Percentiles rank a stretch among this genome's conserved stretches.
phyloP scores from a whole-genome alignment of 306 rosid species.

The Nissolia schottii region DNA sequence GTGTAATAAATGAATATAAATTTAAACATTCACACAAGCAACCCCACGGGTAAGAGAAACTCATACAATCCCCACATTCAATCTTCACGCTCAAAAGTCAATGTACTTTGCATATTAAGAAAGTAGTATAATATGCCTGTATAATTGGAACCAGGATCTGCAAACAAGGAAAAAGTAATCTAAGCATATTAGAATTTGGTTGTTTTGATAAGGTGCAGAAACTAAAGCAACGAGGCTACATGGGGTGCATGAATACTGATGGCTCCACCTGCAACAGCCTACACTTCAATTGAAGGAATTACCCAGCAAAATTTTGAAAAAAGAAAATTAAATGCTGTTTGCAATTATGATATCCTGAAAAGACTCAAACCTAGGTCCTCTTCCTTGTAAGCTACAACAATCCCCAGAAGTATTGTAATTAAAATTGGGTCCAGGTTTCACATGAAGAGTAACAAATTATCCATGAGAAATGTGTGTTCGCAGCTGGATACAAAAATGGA shows the following conservation, averaged over 20 bases:
- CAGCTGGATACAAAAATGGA: background rate
- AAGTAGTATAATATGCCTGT: background rate
- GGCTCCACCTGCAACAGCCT: background rate
- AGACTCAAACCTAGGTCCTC: background rate
- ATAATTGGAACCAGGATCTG: background rate
- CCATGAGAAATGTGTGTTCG: background rate
- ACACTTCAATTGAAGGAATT: background rate
- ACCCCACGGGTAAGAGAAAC: background rate
- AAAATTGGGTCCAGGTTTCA: background rate
- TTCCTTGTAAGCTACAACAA: constrained; percentile 1
- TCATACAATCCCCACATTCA: background rate
- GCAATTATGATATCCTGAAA: background rate
- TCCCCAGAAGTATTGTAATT: background rate
- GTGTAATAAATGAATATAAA: background rate
- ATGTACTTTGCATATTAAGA: background rate
- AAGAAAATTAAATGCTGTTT: background rate
- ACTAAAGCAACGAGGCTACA: background rate
- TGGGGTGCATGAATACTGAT: background rate
- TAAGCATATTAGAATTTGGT: background rate
- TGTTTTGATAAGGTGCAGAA: background rate
- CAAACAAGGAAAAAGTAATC: background rate
- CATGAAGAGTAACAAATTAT: background rate
- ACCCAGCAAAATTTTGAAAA: background rate
- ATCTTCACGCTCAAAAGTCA: background rate
- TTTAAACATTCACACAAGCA: background rate